Conservation (phyloP, 2,329 filamentous ascomycete genomes). For the Clathrospora elynae region DNA sequence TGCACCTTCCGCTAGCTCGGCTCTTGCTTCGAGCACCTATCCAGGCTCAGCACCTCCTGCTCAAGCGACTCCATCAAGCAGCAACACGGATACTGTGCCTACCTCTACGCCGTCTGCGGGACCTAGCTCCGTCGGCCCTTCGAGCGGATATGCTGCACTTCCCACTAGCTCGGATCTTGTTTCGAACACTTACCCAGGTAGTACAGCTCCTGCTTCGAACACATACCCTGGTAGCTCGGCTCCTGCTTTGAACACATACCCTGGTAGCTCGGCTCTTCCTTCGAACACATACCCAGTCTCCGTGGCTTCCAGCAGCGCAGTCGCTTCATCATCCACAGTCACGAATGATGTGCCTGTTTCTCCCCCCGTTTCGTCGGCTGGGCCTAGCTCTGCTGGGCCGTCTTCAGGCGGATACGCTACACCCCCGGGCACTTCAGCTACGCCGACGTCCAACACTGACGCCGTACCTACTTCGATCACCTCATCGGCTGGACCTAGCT, state of each 20-base stretch:
- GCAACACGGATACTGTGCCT: slow-evolving; percentile 5
- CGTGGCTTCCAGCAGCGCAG: slow-evolving; percentile 5
- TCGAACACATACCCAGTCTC: neutral
- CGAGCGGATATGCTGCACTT: slow-evolving; percentile 6
- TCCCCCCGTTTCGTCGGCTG: neutral
- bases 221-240: slow-evolving; percentile 4
- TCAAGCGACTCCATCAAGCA: slow-evolving; percentile 1
- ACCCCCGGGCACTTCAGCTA: slow-evolving; percentile 1
- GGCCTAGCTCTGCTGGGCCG: neutral
- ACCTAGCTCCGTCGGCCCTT: slow-evolving; percentile 2
- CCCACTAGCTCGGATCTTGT: neutral
- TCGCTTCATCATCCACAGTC: neutral
- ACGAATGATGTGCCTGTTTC: neutral
- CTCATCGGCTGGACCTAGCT: too few species aligned
- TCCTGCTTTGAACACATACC: slow-evolving; percentile 1
- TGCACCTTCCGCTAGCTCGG: slow-evolving; percentile 7
- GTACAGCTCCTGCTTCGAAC: neutral
- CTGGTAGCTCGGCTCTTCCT: neutral
- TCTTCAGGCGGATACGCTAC: slow-evolving; percentile 1
- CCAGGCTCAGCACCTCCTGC: slow-evolving; percentile 1
- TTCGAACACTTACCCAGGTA: too few species aligned
- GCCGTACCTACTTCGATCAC: too few species aligned
- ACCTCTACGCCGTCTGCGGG: neutral
- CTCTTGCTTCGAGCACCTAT: slow-evolving; percentile 4
- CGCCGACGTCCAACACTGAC: too few species aligned